Percentiles rank a stretch among this genome's conserved stretches.
Conservation (phyloP, 2,329 filamentous ascomycete genomes). For the Hypoxylon sp. region DNA sequence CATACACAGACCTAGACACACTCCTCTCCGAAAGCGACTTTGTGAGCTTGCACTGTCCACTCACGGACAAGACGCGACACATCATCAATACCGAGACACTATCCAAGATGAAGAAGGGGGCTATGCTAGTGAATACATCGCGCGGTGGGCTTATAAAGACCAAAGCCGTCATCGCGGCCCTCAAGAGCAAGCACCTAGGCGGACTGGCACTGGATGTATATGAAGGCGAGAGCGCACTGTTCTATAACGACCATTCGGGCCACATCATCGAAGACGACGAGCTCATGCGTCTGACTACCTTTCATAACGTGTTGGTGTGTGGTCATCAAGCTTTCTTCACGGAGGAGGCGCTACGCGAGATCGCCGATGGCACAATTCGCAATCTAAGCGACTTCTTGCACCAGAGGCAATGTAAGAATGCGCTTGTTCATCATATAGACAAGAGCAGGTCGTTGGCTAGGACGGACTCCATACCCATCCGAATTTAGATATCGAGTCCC, state of each 20-base stretch:
- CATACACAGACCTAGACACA: conserved; percentile 68
- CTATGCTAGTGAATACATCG: conserved; percentile 77
- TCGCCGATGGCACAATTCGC: conserved; percentile 71
- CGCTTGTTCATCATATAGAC: conserved; percentile 44
- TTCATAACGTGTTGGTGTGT: conserved; percentile 76
- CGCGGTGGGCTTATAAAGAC: conserved; percentile 76
- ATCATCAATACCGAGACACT: conserved; percentile 71
- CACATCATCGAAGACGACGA: conserved; percentile 77
- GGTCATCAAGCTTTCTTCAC: conserved; percentile 81
- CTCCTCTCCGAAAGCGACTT: conserved; percentile 72
- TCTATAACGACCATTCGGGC: conserved; percentile 76
- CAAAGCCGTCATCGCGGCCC: conserved; percentile 69
- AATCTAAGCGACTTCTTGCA: conserved; percentile 67
- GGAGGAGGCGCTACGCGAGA: conserved; percentile 74
- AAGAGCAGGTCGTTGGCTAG: conserved; percentile 33
- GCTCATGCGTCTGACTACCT: conserved; percentile 76
- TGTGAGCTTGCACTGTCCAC: conserved; percentile 76
- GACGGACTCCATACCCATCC: conserved; percentile 55
- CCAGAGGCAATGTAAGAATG: conserved; percentile 45
- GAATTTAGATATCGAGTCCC: conserved; percentile 51
- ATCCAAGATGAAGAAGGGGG: conserved; percentile 70
- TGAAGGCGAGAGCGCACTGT: conserved; percentile 74
- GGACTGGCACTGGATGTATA: conserved; percentile 78
- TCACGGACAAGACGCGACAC: conserved; percentile 71
- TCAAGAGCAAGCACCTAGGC: conserved; percentile 73